Base-by-base conservation (phyloP, 495 filamentous ascomycete genomes). In the Talaromyces wortmannii region DNA sequence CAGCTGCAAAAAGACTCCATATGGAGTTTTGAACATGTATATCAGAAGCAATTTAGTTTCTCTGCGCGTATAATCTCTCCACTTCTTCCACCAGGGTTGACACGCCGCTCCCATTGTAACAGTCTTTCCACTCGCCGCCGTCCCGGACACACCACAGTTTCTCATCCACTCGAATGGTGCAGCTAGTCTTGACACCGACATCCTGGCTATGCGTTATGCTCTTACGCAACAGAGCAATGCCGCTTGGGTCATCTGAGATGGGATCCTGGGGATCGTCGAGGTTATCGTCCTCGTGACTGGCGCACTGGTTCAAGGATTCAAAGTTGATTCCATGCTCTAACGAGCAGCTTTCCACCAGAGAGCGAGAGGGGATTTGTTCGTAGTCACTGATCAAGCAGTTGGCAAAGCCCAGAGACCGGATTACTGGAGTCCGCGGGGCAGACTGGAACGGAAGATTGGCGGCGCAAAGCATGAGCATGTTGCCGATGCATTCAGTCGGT, bases 401-500 rank as follows among this genome's bases (percentile, higher is more conserved):
- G 36, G 87, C 86, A 69, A 97, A 99, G 29, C 91, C 91, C 42
- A 97, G 80, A 52, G 86, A 95, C 30, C 83, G 86, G 68, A 92
- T 91, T n/a, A 88, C 82, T 51, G 90, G 83, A 8, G 90, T 84
- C 32, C 66, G 67, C 17, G 66, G 31, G 62, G 43, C 68, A 59
- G 18, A 55, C 18, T 8, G 63, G 59, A 75, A 77, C 10, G 74
- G 74, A 5, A 92, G 78, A 54, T 84, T 75, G 11, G 85, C 83
- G 29, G 91, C 94, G 75, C 94, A 99, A 54, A 97, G 85, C 59
- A 92, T 85, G 65, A 99, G 77, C 72, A 95, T 95, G 69, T 99
- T 88, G 15, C 92, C 92, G 61, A 97, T 83, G 64, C 94, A 99
- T 74, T 99, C 94, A 12, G 74, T 75, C 5, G 91, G 87, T 5